Percentiles rank a stretch among this genome's conserved stretches.
Evolutionary conservation across 2,329 filamentous ascomycete genomes (phyloP).

Genomic region (Cercospora sp.): DNA sequence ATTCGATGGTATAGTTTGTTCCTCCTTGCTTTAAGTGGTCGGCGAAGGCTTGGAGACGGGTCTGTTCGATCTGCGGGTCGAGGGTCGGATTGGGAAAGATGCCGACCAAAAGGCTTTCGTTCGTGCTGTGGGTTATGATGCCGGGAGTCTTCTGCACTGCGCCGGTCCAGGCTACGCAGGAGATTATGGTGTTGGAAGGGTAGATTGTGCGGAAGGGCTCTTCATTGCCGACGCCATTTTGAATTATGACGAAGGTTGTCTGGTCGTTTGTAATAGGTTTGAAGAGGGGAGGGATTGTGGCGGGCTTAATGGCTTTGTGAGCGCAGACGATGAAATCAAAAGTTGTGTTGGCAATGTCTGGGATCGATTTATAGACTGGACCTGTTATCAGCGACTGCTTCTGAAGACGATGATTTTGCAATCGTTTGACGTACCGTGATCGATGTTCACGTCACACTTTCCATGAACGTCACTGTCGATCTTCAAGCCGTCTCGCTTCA

Average conservation of each 20-base stretch:
- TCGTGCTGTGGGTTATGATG: conserved; percentile 51
- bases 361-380: conserved; percentile 45
- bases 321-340: conserved; percentile 53
- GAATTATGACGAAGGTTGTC: conserved; percentile 61
- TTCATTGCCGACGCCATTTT: conserved; percentile 64
- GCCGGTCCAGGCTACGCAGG: conserved; percentile 58
- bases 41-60: conserved; percentile 46
- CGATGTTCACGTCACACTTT: conserved; percentile 37
- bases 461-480: conserved; percentile 48
- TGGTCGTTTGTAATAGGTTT: conserved; percentile 41
- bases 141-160: conserved; percentile 54
- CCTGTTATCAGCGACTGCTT: conserved; percentile 7
- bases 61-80: conserved; percentile 37
- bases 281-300: conserved; percentile 42
- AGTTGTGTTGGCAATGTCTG: conserved; percentile 31
- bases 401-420: not conserved
- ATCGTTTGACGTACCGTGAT: conserved; percentile 19
- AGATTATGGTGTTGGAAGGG: conserved; percentile 55
- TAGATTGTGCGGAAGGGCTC: conserved; percentile 54
- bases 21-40: conserved; percentile 47
- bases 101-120: conserved; percentile 58
- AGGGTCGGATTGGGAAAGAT: conserved; percentile 47
- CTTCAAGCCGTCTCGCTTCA: conserved; percentile 45
- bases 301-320: conserved; percentile 47
- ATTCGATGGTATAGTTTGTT: conserved; percentile 50